Base-by-base conservation (phyloP, 768 basidiomycete genomes). In the Phylloporus arenicola region DNA sequence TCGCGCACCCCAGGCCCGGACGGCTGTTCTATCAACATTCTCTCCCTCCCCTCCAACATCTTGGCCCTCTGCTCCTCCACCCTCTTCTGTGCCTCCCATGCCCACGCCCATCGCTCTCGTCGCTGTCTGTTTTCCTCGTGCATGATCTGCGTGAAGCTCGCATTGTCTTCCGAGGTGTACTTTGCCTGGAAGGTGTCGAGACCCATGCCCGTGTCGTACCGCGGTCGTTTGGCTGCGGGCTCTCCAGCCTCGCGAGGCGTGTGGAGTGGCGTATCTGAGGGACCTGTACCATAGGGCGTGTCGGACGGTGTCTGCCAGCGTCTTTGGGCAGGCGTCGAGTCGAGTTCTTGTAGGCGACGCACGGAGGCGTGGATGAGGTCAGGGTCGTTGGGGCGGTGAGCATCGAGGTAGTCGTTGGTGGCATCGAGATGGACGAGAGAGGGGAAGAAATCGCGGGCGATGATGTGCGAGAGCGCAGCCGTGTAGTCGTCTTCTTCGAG, bases 391-490 rank as follows among this genome's bases (percentile, higher is more conserved):
- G 82, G 75, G 39, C 79, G 77, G 35, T 92, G 70, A 3, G 92
- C 92, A 53, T 87, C 83, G 20, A 95, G 80, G 69, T 93, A 92
- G 50, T 75, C 78, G 64, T 94, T 92, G 29, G 90, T 88, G 17
- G 91, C 88, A 58, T 94, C 89, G 24, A 95, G 78, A 58, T 91
- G 89, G 16, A 86, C 82, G 10, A 98, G 80, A 12, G 91, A 91
- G 0, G 96, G 96, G 63, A 98, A 99, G 78, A 99, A 99, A 71
- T 98, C 95, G 43, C 96, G 85, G 34, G 90, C 88, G 61, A 98
- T 98, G 61, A 98, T 97, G 42, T 83, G 79, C 11, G 90, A 91
- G 19, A 99, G 76, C 1, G 88, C 88, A 41, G 81, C 83, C 2
- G 92, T 93, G 67, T 98, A 98, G 64, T 93, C 92, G 55, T 98